phyloP scores from a whole-genome alignment of 2,329 filamentous ascomycete species.

The Xylaria multiplex region DNA sequence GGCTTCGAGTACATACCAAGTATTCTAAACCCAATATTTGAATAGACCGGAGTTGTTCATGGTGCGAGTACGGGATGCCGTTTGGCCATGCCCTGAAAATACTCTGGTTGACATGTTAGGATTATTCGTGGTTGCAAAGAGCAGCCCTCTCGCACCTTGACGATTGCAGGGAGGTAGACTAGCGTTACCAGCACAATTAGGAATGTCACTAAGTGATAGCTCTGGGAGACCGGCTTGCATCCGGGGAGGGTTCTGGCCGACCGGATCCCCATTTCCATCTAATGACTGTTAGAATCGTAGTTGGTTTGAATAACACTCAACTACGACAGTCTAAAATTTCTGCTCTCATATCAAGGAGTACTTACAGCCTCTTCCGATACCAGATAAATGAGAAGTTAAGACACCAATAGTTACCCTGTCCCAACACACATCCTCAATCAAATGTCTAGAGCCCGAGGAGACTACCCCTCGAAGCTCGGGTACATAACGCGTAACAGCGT shows the following conservation, averaged over 20 bases:
- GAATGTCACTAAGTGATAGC: constrained; percentile 15
- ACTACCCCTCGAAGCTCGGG: constrained; percentile 20
- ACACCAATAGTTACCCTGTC: constrained; percentile 18
- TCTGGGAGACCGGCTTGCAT: constrained; percentile 23
- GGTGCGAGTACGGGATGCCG: constrained; percentile 25
- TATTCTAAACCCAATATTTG: constrained; percentile 26
- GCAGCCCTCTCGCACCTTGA: constrained; percentile 15
- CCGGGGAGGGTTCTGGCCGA: constrained; percentile 20
- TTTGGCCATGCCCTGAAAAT: constrained; percentile 15
- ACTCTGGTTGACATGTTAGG: constrained; percentile 17
- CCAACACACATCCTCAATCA: constrained; percentile 21
- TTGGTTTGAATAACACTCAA: not conserved
- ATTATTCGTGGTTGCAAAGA: not conserved
- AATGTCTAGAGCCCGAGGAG: not conserved
- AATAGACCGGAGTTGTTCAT: constrained; percentile 24
- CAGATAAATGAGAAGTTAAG: constrained; percentile 26
- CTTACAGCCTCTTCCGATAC: constrained; percentile 29
- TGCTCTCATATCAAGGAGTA: not conserved
- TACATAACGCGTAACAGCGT: constrained; percentile 21
- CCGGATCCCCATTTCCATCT: constrained; percentile 22
- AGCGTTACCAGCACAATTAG: constrained; percentile 14
- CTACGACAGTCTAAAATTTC: not conserved
- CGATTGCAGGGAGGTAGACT: constrained; percentile 14
- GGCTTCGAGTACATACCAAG: constrained; percentile 29
- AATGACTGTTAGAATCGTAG: constrained; percentile 1